Base-by-base conservation (phyloP, 2,329 filamentous ascomycete genomes). In the Cytospora chrysosperma region DNA sequence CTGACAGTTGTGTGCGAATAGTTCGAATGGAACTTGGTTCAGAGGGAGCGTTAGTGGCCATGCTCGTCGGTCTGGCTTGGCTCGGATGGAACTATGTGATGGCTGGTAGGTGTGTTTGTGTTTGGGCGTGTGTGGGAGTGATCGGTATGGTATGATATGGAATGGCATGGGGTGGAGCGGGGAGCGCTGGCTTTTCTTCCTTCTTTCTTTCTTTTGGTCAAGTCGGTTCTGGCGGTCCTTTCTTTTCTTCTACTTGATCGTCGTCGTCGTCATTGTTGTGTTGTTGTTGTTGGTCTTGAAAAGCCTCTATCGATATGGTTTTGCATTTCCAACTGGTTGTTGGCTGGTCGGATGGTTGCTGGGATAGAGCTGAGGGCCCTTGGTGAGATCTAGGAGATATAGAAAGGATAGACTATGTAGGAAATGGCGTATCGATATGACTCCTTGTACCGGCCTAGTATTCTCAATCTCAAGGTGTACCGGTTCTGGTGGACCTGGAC, bases 21-120 rank as follows among this genome's bases (percentile, higher is more conserved):
- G 85, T 87, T 85, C 70, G 85, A 88, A 72, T 88, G 85, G 85
- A 86, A 82, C 67, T 75, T 88, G 68, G 77, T 84, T n/a, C 82
- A 82, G 68, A 76, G 80, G 68, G 84, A 87, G 69, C 79, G 82
- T 70, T 85, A 83, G 40, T 60, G 53, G 57, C 26, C 19, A 24
- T n/a, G 30, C 37, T 30, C 51, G n/a, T 32, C 47, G 13, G 40
- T 30, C 21, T 63, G 52, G 37, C 34, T 51, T 10, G 57, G 47
- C 2, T 64, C 40, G 27, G 37, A 55, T 52, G 34, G n/a, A 30
- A 49, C 37, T 55, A 28, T 59, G 19, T 50, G 51, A 55, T 4
- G 37, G 40, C n/a, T 60, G 28, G 28, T 5, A 9, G 28, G 28
- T 30, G 4, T 4, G 28, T 4, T 5, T 30, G 28, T 30, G 28